A percentile compares a stretch with the other conserved stretches of the same genome.
Evolutionary conservation across 2,329 filamentous ascomycete genomes (phyloP).

Genomic region (Calonectria pseudoturangicola): DNA sequence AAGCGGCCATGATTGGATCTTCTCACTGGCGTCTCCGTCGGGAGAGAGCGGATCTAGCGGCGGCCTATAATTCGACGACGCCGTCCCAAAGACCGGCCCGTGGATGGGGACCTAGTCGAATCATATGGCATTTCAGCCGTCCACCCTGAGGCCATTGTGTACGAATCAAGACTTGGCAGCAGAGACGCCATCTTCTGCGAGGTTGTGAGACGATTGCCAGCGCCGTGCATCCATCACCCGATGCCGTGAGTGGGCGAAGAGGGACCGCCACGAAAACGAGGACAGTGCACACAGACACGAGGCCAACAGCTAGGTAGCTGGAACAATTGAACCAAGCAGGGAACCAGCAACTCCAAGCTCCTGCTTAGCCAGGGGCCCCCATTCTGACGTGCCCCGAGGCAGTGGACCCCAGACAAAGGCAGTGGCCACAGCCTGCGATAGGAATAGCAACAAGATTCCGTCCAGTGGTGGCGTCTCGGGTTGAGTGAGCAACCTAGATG

Average conservation of each 20-base stretch:
- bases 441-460: slow-evolving; percentile 41
- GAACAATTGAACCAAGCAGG: slow-evolving; percentile 8
- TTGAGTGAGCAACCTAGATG: slow-evolving; percentile 8
- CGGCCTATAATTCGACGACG: slow-evolving; percentile 33
- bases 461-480: slow-evolving; percentile 11
- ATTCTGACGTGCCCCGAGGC: slow-evolving; percentile 10
- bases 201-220: slow-evolving; percentile 17
- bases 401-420: slow-evolving; percentile 29
- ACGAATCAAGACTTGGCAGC: slow-evolving; percentile 34
- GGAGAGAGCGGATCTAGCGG: slow-evolving; percentile 34
- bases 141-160: slow-evolving; percentile 13
- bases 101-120: slow-evolving; percentile 31
- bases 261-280: slow-evolving; percentile 13
- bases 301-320: background rate
- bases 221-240: slow-evolving; percentile 19
- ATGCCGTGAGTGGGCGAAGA: slow-evolving; percentile 12
- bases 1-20: slow-evolving; percentile 24
- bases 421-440: slow-evolving; percentile 34
- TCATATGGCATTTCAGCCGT: slow-evolving; percentile 22
- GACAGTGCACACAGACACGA: background rate
- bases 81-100: slow-evolving; percentile 35
- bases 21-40: slow-evolving; percentile 32
- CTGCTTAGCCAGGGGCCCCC: slow-evolving; percentile 30
- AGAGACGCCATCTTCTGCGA: slow-evolving; percentile 19
- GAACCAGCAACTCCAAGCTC: slow-evolving; percentile 22